Conservation (phyloP, 2,329 filamentous ascomycete species). For the Paraphoma sp. region DNA sequence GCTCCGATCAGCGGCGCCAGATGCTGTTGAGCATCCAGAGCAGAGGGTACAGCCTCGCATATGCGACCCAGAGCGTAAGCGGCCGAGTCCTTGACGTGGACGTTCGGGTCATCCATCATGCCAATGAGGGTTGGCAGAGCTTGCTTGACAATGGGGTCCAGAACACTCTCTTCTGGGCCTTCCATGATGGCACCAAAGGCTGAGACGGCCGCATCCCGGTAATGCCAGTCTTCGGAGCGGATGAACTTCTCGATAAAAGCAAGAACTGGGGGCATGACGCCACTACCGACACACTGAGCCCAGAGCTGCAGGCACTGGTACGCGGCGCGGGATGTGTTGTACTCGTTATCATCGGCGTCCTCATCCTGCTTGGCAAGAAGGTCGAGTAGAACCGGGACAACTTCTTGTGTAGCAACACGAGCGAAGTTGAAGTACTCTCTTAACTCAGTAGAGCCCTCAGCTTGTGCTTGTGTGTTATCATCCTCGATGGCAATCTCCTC, state of each 20-base stretch:
- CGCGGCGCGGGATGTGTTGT: constrained; percentile 92
- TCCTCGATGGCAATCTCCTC: constrained; percentile 98
- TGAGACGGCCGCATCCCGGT: constrained; percentile 92
- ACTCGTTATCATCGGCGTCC: constrained; percentile 95
- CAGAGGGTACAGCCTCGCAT: constrained; percentile 89
- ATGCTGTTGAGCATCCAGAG: constrained; percentile 84
- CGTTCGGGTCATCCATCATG: constrained; percentile 87
- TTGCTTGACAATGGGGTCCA: constrained; percentile 95
- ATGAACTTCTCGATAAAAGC: constrained; percentile 91
- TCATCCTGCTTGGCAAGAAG: constrained; percentile 97
- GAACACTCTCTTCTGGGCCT: constrained; percentile 88
- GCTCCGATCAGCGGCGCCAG: constrained; percentile 85
- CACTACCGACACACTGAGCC: constrained; percentile 84
- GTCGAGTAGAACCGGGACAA: constrained; percentile 87
- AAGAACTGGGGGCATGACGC: constrained; percentile 85
- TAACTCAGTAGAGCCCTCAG: constrained; percentile 81
- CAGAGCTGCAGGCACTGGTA: constrained; percentile 98
- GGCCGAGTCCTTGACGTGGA: constrained; percentile 94
- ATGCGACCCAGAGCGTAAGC: constrained; percentile 96
- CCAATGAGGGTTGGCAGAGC: constrained; percentile 88
- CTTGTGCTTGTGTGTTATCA: constrained; percentile 79
- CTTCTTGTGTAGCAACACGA: constrained; percentile 88
- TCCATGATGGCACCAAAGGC: constrained; percentile 99
- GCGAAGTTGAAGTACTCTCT: constrained; percentile 96
- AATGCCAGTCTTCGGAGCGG: constrained; percentile 90